Evolutionary conservation across 495 filamentous ascomycete species (phyloP).

Genomic region (Talaromyces borbonicus): DNA sequence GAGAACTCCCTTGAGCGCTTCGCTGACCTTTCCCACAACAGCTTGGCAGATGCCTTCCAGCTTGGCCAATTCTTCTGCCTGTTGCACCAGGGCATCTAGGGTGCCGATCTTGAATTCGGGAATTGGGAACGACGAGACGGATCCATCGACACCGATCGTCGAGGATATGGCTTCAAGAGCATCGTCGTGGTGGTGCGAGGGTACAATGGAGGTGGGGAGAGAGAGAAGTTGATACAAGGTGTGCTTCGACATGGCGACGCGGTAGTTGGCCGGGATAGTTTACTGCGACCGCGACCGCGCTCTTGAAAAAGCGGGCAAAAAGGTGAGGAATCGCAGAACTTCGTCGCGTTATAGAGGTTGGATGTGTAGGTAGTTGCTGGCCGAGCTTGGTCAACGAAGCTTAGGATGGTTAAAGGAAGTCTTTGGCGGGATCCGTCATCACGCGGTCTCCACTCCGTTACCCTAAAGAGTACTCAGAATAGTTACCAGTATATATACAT

Average conservation of each 20-base stretch:
- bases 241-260: slow-evolving; percentile 47
- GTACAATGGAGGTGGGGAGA: slow-evolving; percentile 62
- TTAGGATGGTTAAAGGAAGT: neutral
- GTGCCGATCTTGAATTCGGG: slow-evolving; percentile 97
- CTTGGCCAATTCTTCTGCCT: slow-evolving; percentile 91
- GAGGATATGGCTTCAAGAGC: slow-evolving; percentile 63
- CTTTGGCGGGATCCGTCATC: neutral
- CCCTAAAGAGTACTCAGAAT: neutral
- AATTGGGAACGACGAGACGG: slow-evolving; percentile 67
- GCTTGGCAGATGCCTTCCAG: slow-evolving; percentile 68
- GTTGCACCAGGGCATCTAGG: slow-evolving; percentile 89
- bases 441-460: neutral
- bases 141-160: slow-evolving; percentile 65
- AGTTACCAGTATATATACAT: neutral
- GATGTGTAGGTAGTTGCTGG: neutral
- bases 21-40: slow-evolving; percentile 79
- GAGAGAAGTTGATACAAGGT: slow-evolving; percentile 64
- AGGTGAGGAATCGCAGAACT: too few species aligned
- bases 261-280: neutral
- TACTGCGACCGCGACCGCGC: neutral
- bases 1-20: slow-evolving; percentile 69
- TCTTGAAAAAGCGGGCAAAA: slow-evolving; percentile 5
- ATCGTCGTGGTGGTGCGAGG: slow-evolving; percentile 66
- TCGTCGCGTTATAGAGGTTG: too few species aligned
- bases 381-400: slow-evolving; percentile 5